Base-by-base conservation (phyloP, 2,329 filamentous ascomycete genomes). In the Aspergillus alliaceus region DNA sequence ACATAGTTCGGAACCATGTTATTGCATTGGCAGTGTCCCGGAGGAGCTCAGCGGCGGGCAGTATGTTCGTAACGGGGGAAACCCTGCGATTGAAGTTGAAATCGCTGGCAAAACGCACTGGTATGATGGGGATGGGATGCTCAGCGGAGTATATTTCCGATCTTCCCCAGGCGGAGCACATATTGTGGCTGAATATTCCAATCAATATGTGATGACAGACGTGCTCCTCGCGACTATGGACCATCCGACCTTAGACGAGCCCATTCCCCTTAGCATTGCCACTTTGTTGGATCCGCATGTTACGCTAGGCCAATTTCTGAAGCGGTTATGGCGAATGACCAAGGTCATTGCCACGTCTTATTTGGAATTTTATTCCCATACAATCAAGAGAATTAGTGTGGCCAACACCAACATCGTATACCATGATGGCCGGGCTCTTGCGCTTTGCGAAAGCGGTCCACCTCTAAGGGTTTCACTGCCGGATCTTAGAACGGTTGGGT, bases 51-150 rank as follows among this genome's bases (percentile, higher is more conserved):
- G 80, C 9, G 87, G 86, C 1, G 87, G 88, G 12, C 83, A 90
- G 71, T 90, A 90, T 65, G 84, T 90, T 27, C 83, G 88, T 15
- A 91, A 90, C 67, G 88, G 88, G 35, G 86, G 84, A 27, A 90
- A 90, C 64, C 87, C 88, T 6, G 77, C 88, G 7, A 80, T 80
- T 27, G 86, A 89, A 57, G 82, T 88, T 57, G 82, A 88, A 54
- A 69, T 84, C 2, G 81, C 80, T 37, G 80, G 86, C 60, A 85
- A 88, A 66, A 82, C 85, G 9, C 88, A 90, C 67, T 90, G 87
- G 87, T 90, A 90, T 60, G 88, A 90, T 63, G 88, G 88, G 31
- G 87, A 90, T 69, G 88, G 88, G 5, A 90, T 90, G 88, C 81
- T 90, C 12, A 84, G 83, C 32, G 88, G 88, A 1, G 86, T 90